Base-by-base conservation (phyloP, 306 rosid genomes). In the Inga laurina region DNA sequence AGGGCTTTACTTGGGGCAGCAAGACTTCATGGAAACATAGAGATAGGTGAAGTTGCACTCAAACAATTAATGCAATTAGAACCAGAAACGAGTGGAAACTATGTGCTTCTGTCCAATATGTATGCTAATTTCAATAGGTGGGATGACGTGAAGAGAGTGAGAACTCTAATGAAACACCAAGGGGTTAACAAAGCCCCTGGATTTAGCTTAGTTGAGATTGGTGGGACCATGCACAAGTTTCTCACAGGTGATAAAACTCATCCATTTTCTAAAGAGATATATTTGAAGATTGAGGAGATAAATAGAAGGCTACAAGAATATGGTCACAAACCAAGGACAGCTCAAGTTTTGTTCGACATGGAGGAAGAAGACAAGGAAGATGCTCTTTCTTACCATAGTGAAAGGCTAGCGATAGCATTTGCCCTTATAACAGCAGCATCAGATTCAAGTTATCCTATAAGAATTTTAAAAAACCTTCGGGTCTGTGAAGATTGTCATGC, bases 1-100 rank as follows among this genome's bases (percentile, higher is more conserved):
- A 85, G 89, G 84, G 84, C 87, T 77, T 85, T 88, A 83, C 91
- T 88, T 34, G 91, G 89, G 44, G 89, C 87, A 52, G 89, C 91
- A 35, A 85, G 82, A 72, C 43, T 85, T 69, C 89, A 83, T 85
- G 87, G 89, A 15, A 83, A 85, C 79, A 51, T 83, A 65, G 80
- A 74, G 76, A 54, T 85, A 14, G 91, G 87, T 48, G 89, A 88
- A 81, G 78, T 72, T 85, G 80, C 89, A 65, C 86, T 85, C 7
- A 74, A 79, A 78, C 77, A 88, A 77, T 80, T 88, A 43, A 81
- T 83, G 71, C 83, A 84, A 45, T 75, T 87, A 49, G 89, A 87
- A 77, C 89, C 89, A 24, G 83, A 87, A 83, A 73, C 85, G 54
- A 87, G 89, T 59, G 89, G 89, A 77, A 84, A 81, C 72, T 87